A percentile compares a stretch with the other conserved stretches of the same genome.
Conservation (phyloP, 2,329 filamentous ascomycete species). For the Kalmusia sp. region DNA sequence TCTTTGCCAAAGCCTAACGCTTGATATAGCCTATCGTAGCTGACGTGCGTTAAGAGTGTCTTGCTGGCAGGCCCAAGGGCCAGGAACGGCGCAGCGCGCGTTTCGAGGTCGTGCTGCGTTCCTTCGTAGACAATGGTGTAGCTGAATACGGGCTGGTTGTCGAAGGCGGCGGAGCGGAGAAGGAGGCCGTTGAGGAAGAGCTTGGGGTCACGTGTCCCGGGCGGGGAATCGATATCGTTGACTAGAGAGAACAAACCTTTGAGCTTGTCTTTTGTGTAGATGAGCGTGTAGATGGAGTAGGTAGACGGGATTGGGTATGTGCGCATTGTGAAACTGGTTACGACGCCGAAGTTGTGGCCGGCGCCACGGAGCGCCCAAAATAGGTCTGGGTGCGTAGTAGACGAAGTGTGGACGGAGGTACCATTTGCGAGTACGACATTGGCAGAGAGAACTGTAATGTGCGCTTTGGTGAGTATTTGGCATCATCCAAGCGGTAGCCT, state of each 20-base stretch:
- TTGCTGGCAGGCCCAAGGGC: conserved; percentile 20
- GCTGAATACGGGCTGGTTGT: conserved; percentile 18
- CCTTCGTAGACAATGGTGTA: conserved; percentile 30
- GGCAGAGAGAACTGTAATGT: conserved; percentile 29
- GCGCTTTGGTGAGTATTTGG: too few relatives aligned
- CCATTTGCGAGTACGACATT: conserved; percentile 38
- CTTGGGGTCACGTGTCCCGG: conserved; percentile 8
- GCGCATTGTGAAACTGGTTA: conserved; percentile 22
- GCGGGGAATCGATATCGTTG: conserved; percentile 14
- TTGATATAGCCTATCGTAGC: conserved; percentile 22
- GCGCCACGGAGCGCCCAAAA: conserved; percentile 50
- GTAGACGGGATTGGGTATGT: conserved; percentile 5
- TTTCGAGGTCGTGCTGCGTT: conserved; percentile 14
- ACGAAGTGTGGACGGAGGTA: conserved; percentile 36
- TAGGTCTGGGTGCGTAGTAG: conserved; percentile 36
- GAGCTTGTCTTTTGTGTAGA: conserved; percentile 10
- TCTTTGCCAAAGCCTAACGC: conserved; percentile 19
- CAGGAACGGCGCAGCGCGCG: conserved; percentile 23
- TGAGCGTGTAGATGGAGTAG: conserved; percentile 13
- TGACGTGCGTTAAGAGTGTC: conserved; percentile 13
- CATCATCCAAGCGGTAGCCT: too few relatives aligned
- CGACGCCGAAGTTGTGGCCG: conserved; percentile 48
- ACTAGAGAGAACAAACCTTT: conserved; percentile 9
- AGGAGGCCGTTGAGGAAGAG: conserved; percentile 17
- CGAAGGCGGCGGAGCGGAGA: neutral